A percentile compares a stretch with the other conserved stretches of the same genome.
Conservation (phyloP, 2,329 filamentous ascomycete genomes). For the Onygenales sp. region DNA sequence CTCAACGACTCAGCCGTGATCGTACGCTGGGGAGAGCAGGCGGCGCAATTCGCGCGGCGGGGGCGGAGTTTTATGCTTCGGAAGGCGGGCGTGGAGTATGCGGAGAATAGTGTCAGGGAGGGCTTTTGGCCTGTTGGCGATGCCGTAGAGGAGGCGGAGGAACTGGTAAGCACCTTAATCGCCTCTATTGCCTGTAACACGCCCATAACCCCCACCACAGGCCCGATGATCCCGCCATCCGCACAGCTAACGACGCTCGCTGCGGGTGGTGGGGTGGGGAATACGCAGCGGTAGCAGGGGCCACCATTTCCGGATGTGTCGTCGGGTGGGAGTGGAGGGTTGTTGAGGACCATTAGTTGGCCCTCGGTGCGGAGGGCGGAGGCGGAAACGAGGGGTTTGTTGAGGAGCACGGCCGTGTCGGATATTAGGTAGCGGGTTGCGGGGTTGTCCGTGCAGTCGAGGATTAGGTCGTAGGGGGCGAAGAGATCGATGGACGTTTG, state of each 20-base stretch:
- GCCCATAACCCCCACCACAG: constrained; percentile 89
- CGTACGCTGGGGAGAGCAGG: constrained; percentile 57
- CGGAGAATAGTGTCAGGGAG: constrained; percentile 34
- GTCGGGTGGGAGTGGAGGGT: constrained; percentile 56
- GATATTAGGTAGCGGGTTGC: constrained; percentile 87
- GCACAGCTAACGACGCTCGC: constrained; percentile 78
- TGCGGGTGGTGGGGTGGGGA: constrained; percentile 75
- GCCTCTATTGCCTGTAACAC: constrained; percentile 84
- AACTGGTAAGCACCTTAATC: constrained; percentile 62
- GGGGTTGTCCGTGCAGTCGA: constrained; percentile 94
- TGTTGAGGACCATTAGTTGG: constrained; percentile 81
- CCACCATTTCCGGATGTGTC: constrained; percentile 45
- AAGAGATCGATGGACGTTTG: constrained; percentile 60
- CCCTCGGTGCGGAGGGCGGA: constrained; percentile 83
- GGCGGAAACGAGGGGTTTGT: constrained; percentile 75
- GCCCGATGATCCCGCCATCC: constrained; percentile 85
- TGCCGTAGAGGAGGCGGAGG: not conserved
- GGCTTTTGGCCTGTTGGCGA: constrained; percentile 6
- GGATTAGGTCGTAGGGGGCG: constrained; percentile 64
- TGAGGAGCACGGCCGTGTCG: constrained; percentile 71
- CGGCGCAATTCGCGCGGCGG: constrained; percentile 60
- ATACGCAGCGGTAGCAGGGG: constrained; percentile 90
- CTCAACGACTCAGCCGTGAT: constrained; percentile 55
- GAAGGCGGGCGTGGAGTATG: constrained; percentile 45
- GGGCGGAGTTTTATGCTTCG: constrained; percentile 65